Evolutionary conservation across 495 filamentous ascomycete genomes (phyloP).

Genomic region (Aspergillus incahuasiensis): DNA sequence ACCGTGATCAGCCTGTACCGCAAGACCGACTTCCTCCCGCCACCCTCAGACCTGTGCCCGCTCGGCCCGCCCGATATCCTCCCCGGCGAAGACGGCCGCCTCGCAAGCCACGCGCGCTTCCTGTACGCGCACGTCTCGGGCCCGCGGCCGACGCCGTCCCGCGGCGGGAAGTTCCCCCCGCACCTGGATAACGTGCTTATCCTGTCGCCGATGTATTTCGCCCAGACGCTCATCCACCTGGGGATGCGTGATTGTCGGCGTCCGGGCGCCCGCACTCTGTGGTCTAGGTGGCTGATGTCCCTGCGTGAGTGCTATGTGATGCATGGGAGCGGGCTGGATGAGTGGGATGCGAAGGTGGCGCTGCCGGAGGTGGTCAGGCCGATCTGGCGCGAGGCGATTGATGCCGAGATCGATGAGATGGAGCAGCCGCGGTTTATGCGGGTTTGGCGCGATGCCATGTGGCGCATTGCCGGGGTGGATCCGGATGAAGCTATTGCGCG

Average conservation of each 20-base stretch:
- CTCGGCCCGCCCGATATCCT: background rate
- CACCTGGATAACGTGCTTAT: background rate
- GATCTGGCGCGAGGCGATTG: background rate
- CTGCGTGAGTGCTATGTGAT: background rate
- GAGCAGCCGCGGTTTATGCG: background rate
- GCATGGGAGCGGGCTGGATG: background rate
- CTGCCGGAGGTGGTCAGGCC: background rate
- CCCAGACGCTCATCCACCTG: background rate
- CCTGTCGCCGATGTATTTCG: background rate
- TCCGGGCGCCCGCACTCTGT: background rate
- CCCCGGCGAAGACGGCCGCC: background rate
- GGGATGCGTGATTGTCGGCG: background rate
- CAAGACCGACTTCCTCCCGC: background rate
- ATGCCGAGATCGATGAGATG: background rate
- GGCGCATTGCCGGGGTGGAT: background rate
- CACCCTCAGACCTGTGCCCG: background rate
- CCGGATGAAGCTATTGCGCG: background rate
- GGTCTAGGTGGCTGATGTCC: background rate
- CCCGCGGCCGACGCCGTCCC: background rate
- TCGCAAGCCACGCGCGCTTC: background rate
- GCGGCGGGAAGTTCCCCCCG: background rate
- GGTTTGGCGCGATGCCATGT: background rate
- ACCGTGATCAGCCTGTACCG: background rate
- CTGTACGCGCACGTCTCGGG: background rate
- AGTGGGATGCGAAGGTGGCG: background rate